Base-by-base conservation (phyloP, 306 rosid genomes). In the Senna siamea region DNA sequence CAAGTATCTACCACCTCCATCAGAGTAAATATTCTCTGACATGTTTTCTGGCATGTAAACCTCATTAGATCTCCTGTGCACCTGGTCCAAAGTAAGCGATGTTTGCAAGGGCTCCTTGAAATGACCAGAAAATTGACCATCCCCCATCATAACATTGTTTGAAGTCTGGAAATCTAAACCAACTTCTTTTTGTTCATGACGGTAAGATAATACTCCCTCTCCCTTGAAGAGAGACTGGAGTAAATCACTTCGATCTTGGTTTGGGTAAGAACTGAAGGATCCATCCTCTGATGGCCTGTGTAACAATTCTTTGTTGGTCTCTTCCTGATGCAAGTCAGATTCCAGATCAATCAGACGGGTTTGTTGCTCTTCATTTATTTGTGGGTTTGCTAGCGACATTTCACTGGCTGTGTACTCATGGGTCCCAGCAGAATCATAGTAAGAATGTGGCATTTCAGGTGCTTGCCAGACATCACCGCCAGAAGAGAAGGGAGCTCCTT, bases 151-250 rank as follows among this genome's bases (percentile, higher is more conserved):
- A 69, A 76, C 76, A 56, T 74, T 86, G 84, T 74, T 82, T 12
- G 88, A 78, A 72, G 88, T 76, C 71, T 75, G 89, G 59, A 87
- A 85, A 69, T 84, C 86, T 62, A 94, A 76, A 64, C 77, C 86
- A 2, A 77, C 52, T 74, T 78, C 86, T 68, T 87, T 94, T 78
- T 85, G 96, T 78, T 84, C 88, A 6, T 79, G 90, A 70, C 73
- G 88, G 65, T 88, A 91, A 54, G 96, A 28, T 83, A 87, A 57
- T 74, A 83, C 34, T 55, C 77, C 93, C 55, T 76, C 90, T 64
- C 86, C 91, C 84, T 87, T 89, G 68, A 86, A 87, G 78, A 89
- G 81, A 50, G 99, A 86, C 22, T 84, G 91, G 64, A 92, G 89
- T 59, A 91, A 72, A 72, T 85, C 95, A 85, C 81, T 83, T 73